phyloP scores from a whole-genome alignment of 2,329 filamentous ascomycete species.

The Dactylonectria macrodidyma region DNA sequence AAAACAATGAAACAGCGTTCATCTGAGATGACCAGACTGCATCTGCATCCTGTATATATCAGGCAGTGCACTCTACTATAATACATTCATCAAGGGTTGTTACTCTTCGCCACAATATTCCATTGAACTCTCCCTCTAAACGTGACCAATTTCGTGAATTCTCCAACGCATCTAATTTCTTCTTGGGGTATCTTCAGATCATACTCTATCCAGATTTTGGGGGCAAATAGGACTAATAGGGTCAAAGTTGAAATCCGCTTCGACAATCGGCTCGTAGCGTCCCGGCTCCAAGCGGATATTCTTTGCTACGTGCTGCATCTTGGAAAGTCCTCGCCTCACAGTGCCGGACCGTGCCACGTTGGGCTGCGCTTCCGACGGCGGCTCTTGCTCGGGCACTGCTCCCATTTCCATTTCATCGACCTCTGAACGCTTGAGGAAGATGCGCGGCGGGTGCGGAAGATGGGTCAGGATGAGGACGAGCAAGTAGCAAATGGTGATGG shows the following conservation, averaged over 20 bases:
- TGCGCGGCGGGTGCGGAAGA: constrained; percentile 45
- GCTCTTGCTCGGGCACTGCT: not conserved
- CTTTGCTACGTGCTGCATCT: constrained; percentile 15
- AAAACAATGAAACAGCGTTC: too few species aligned
- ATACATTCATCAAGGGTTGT: too few species aligned
- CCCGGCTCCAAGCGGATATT: constrained; percentile 27
- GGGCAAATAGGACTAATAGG: not conserved
- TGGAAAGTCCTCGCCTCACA: constrained; percentile 17
- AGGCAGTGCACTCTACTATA: too few species aligned
- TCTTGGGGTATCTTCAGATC: not conserved
- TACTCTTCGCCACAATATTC: too few species aligned
- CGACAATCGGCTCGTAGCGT: constrained; percentile 22
- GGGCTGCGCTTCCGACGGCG: not conserved
- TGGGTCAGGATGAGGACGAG: constrained; percentile 45
- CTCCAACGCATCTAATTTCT: not conserved
- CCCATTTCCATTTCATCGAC: constrained; percentile 13
- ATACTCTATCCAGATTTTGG: constrained; percentile 15
- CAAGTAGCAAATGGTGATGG: constrained; percentile 21
- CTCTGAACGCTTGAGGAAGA: constrained; percentile 23
- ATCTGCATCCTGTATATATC: too few species aligned
- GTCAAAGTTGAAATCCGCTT: constrained; percentile 7
- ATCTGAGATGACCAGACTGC: too few species aligned
- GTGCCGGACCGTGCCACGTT: not conserved
- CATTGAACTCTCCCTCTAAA: too few species aligned
- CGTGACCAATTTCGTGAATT: too few species aligned